Evolutionary conservation across 768 basidiomycete genomes (phyloP), one percentile per base, ranked within the genome.

Genomic region (Lactarius sp.): DNA sequence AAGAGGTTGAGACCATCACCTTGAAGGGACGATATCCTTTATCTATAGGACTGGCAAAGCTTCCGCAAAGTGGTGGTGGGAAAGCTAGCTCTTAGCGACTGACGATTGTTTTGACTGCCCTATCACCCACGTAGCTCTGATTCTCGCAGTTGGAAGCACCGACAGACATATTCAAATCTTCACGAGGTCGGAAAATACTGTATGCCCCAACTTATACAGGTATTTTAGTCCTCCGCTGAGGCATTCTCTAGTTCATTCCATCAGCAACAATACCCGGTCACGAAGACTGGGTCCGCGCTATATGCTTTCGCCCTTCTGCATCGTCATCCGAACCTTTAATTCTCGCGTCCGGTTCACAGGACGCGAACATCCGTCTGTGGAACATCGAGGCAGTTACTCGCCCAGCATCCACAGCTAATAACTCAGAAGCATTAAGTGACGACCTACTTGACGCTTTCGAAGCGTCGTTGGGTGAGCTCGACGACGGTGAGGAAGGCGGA

Each of bases 271-370:
- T 92, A 53, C 76, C 83, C 13, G 97, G 97, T 2, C 97, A 99
- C 70, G 92, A 97, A 79, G 96, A 99, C 70, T 99, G 97, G 97
- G 81, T 98, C 59, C 85, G 89, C 58, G 80, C 85, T 64, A 82
- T 98, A 42, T 81, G 86, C 2, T 94, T 98, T 73, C 78, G 78
- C 51, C 49, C 69, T 0, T 74, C 79, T 12, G 52, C 60, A 18
- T 65, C 69, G 5, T 64, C 72, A 4, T 70, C 73, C 1, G 76
- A 79, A n/a, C 75, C 80, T 36, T 78, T 98, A 8, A 72, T 89
- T 0, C 79, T 99, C 42, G 95, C 97, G 1, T 95, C 94, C 27
- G 97, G 94, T 1, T 95, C 94, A 9, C 97, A 98, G 75, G 97
- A 99, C 72, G 85, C 86, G 8, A 95, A 91, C 34, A 91, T 98